Conservation (phyloP, 2,329 filamentous ascomycete genomes). For the Aspergillus neoniger region DNA sequence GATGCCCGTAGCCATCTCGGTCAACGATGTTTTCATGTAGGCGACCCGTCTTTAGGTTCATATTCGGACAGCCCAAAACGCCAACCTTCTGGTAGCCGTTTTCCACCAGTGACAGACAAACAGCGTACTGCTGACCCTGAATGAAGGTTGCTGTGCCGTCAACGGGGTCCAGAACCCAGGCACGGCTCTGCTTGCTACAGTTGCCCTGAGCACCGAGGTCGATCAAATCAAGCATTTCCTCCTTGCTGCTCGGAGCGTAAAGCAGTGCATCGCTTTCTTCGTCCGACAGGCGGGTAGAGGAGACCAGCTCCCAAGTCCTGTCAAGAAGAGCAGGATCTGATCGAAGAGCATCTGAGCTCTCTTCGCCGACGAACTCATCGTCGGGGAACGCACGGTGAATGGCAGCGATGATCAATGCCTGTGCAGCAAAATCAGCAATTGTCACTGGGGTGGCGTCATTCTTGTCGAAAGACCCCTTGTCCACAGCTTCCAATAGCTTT, state of each 20-base stretch:
- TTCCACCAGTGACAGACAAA: slow-evolving; percentile 61
- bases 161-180: slow-evolving; percentile 67
- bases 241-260: slow-evolving; percentile 46
- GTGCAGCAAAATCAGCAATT: slow-evolving; percentile 64
- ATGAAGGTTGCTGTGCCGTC: slow-evolving; percentile 67
- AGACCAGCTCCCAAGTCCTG: slow-evolving; percentile 60
- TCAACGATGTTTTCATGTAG: slow-evolving; percentile 47
- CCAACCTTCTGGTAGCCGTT: slow-evolving; percentile 60
- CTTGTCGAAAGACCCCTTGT: slow-evolving; percentile 57
- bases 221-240: slow-evolving; percentile 64
- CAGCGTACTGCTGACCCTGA: slow-evolving; percentile 62
- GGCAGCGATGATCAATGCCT: slow-evolving; percentile 62
- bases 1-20: slow-evolving; percentile 49
- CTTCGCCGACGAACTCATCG: slow-evolving; percentile 64
- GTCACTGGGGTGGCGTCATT: slow-evolving; percentile 63
- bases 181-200: slow-evolving; percentile 43
- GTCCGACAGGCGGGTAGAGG: slow-evolving; percentile 37
- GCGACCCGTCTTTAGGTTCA: slow-evolving; percentile 45
- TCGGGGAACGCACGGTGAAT: slow-evolving; percentile 56
- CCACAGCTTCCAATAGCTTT: slow-evolving; percentile 50
- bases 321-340: slow-evolving; percentile 50
- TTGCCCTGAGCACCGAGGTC: slow-evolving; percentile 56
- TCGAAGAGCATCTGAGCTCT: slow-evolving; percentile 57
- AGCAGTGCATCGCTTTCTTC: slow-evolving; percentile 37
- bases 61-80: slow-evolving; percentile 64